Evolutionary conservation across 2,329 filamentous ascomycete genomes (phyloP).

Genomic region (Epichloe baconii): DNA sequence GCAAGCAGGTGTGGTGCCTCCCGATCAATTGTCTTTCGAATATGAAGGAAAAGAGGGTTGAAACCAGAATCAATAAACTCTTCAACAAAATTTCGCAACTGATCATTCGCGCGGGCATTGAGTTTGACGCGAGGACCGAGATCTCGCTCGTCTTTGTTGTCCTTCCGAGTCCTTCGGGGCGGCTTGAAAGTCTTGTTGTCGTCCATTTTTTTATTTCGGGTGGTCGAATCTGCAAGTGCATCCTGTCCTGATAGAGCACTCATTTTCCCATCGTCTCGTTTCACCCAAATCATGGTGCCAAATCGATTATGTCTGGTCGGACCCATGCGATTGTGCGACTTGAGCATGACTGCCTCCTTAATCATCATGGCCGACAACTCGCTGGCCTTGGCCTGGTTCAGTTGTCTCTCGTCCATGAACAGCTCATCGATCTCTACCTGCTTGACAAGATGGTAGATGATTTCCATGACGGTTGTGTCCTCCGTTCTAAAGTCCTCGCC

Average conservation of each 20-base stretch:
- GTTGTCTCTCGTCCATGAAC: slow-evolving; percentile 68
- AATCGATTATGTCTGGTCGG: slow-evolving; percentile 87
- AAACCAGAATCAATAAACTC: slow-evolving; percentile 94
- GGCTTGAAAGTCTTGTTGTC: slow-evolving; percentile 82
- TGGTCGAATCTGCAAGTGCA: slow-evolving; percentile 59
- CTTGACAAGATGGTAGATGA: slow-evolving; percentile 85
- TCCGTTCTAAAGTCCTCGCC: slow-evolving; percentile 85
- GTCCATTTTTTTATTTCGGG: slow-evolving; percentile 79
- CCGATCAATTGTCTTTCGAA: slow-evolving; percentile 80
- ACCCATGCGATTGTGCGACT: slow-evolving; percentile 61
- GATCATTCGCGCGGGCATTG: slow-evolving; percentile 58
- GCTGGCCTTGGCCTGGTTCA: slow-evolving; percentile 53
- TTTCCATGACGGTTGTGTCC: slow-evolving; percentile 80
- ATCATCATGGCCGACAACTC: slow-evolving; percentile 64
- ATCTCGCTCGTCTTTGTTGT: slow-evolving; percentile 54
- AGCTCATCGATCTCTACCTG: slow-evolving; percentile 73
- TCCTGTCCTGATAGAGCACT: slow-evolving; percentile 83
- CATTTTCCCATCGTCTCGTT: slow-evolving; percentile 71
- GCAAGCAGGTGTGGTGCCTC: slow-evolving; percentile 71
- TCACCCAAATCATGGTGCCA: slow-evolving; percentile 94
- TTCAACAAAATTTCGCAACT: slow-evolving; percentile 71
- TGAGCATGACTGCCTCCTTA: slow-evolving; percentile 74
- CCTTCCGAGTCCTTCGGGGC: slow-evolving; percentile 49
- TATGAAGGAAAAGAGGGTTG: slow-evolving; percentile 75
- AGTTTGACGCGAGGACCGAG: slow-evolving; percentile 63